Evolutionary conservation across 495 filamentous ascomycete species (phyloP).

Genomic region (Penicillium desertorum): DNA sequence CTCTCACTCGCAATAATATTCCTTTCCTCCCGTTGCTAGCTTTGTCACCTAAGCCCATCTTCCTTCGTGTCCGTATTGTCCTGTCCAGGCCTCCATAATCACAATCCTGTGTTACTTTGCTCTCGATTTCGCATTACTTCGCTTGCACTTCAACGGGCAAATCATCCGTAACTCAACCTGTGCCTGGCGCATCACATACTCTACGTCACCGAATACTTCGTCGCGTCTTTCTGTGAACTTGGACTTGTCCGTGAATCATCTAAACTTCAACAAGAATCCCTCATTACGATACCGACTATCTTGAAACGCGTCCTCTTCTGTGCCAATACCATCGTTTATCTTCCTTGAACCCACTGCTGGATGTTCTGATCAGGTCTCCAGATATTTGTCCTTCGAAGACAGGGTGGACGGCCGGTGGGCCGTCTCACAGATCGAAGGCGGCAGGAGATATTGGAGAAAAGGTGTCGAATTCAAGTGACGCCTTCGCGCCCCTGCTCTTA

Average conservation of each 20-base stretch:
- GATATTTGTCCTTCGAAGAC: constrained; percentile 27
- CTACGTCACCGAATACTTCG: not conserved
- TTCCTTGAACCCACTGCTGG: not conserved
- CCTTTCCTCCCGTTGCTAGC: not conserved
- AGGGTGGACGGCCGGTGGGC: constrained; percentile 50
- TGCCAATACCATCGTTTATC: not conserved
- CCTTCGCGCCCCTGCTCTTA: not conserved
- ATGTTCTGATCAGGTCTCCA: constrained; percentile 22
- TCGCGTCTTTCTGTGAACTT: not conserved
- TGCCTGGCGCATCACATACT: not conserved
- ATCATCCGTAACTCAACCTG: not conserved
- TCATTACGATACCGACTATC: not conserved
- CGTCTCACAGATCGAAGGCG: constrained; percentile 43
- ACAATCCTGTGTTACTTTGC: not conserved
- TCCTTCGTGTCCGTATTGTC: no score
- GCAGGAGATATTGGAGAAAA: constrained; percentile 34
- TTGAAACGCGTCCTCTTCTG: not conserved
- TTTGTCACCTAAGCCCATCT: not conserved
- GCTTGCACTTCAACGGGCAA: not conserved
- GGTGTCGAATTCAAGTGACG: not conserved
- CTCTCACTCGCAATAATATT: not conserved
- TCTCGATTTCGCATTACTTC: not conserved
- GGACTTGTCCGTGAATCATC: not conserved
- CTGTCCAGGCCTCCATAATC: not conserved
- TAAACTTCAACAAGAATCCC: not conserved